These are phyloP conservation scores for Boletus rubescentipes DNA, from an alignment of 768 basidiomycete species.

Conservation along the genomic window DNA sequence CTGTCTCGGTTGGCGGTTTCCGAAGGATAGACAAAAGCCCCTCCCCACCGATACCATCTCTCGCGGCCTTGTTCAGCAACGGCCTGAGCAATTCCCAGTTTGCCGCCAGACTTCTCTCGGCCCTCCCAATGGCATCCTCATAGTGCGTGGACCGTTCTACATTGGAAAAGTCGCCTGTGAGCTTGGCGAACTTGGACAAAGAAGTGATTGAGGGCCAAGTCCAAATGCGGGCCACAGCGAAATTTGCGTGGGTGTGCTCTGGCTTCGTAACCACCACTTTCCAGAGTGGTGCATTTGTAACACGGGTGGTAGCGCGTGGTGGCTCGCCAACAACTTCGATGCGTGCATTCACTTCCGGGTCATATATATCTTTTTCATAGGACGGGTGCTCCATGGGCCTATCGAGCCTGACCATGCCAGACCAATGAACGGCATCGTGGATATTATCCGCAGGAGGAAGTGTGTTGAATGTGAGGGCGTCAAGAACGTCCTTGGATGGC, in stretches of 20 bases:
- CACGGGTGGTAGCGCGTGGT: not conserved
- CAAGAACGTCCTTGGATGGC: slow-evolving; percentile 7
- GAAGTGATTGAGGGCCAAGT: not conserved
- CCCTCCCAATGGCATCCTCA: not conserved
- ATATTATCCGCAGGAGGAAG: not conserved
- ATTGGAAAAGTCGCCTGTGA: slow-evolving; percentile 4
- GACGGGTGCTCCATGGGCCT: slow-evolving; percentile 10
- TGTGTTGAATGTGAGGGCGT: slow-evolving; percentile 12
- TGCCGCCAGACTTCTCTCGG: slow-evolving; percentile 1
- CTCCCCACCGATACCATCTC: not conserved
- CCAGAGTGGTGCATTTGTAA: slow-evolving; percentile 4
- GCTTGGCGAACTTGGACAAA: not conserved
- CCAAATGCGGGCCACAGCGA: not conserved
- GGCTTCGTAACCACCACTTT: slow-evolving; percentile 2
- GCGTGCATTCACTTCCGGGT: not conserved
- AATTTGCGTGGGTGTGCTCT: not conserved
- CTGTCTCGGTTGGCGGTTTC: not conserved
- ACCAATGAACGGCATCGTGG: slow-evolving; percentile 2
- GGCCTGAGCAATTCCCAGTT: not conserved
- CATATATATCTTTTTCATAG: slow-evolving; percentile 6
- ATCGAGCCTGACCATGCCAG: slow-evolving; percentile 11
- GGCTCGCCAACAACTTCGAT: not conserved
- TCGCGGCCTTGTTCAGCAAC: not conserved
- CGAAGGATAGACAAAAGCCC: not conserved
- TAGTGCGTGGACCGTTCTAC: slow-evolving; percentile 1